phyloP scores from a whole-genome alignment of 2,329 filamentous ascomycete species.

The Aureobasidium sp. region DNA sequence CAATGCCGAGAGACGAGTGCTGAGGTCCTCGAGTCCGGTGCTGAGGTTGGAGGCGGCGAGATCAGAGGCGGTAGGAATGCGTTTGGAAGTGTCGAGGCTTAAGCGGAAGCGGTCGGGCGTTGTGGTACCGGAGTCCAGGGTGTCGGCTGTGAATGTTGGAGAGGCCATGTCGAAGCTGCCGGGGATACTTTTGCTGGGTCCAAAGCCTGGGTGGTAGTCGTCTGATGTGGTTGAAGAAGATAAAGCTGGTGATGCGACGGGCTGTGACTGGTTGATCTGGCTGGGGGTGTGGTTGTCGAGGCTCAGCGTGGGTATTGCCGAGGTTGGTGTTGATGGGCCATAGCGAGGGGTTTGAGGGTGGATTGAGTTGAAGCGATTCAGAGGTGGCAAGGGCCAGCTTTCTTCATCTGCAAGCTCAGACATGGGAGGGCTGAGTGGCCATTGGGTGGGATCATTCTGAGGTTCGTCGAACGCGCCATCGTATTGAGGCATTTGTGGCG shows the following conservation, averaged over 20 bases:
- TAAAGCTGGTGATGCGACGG: not conserved
- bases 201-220: slow-evolving; percentile 4
- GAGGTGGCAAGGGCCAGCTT: not conserved
- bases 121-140: slow-evolving; percentile 21
- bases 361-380: not conserved
- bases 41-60: not conserved
- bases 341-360: not conserved
- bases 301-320: not conserved
- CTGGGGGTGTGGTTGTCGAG: not conserved
- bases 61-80: not conserved
- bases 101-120: slow-evolving; percentile 1
- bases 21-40: slow-evolving; percentile 3
- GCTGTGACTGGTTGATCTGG: not conserved
- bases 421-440: not conserved
- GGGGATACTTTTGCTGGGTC: not conserved
- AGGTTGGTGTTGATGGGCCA: not conserved
- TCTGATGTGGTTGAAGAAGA: slow-evolving; percentile 4
- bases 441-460: not conserved
- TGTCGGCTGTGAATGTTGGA: slow-evolving; percentile 29
- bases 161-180: slow-evolving; percentile 24
- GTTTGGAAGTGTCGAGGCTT: not conserved
- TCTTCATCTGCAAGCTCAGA: slow-evolving; percentile 3
- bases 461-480: not conserved
- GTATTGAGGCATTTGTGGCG: not conserved
- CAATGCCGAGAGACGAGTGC: not conserved